Percentiles rank a stretch among this genome's conserved stretches.
These are phyloP conservation scores for Aegilops longissima DNA, from an alignment of 176 grass and related monocot genomes.

Conservation along the genomic window DNA sequence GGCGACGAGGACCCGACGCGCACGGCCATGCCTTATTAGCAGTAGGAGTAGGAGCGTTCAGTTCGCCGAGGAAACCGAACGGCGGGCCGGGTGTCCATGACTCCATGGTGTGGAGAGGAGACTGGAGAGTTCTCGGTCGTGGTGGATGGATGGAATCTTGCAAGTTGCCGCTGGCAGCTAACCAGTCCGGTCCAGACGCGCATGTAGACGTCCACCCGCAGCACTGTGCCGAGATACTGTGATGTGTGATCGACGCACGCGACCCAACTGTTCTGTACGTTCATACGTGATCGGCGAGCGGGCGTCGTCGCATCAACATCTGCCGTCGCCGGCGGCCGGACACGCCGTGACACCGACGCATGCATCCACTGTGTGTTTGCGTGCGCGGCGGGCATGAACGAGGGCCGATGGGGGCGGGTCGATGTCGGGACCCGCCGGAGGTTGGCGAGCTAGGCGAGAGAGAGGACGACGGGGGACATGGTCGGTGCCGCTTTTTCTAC, in stretches of 20 bases:
- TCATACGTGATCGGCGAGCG: background rate
- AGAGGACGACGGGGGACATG: background rate
- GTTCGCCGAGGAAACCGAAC: background rate
- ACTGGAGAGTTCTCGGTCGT: background rate
- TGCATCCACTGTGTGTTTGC: background rate
- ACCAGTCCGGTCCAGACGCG: background rate
- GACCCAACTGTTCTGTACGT: no score
- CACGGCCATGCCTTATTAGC: background rate
- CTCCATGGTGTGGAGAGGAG: background rate
- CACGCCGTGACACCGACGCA: no score
- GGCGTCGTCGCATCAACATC: background rate
- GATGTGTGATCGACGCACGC: no score
- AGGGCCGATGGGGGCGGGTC: background rate
- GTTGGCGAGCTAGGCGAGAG: background rate
- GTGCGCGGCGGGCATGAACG: background rate
- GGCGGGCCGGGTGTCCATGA: no score
- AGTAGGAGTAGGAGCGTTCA: no score
- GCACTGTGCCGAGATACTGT: background rate
- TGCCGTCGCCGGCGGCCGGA: no score
- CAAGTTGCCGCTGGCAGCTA: background rate
- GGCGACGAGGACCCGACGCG: background rate
- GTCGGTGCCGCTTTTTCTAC: slow-evolving; percentile 44
- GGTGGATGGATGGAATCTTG: background rate
- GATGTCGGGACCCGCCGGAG: background rate
- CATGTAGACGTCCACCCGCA: background rate